phyloP scores from a whole-genome alignment of 192 early-diverging fungal genomes.

The Dispira simplex region DNA sequence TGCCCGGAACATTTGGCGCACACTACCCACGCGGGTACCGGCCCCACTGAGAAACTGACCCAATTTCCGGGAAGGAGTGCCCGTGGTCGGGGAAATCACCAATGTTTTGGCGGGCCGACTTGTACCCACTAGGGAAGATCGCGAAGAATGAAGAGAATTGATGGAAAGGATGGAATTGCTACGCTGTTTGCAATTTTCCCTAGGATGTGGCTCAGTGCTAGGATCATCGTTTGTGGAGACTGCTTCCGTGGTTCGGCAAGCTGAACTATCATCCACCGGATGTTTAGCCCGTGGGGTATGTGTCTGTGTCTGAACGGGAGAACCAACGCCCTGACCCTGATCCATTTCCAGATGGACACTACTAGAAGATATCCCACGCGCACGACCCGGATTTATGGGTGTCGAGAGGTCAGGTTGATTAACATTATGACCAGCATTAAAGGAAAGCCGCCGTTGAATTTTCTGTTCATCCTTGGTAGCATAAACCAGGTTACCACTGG shows the following conservation, averaged over 20 bases:
- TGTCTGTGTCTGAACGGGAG: background rate
- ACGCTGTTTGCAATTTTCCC: background rate
- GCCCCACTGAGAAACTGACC: background rate
- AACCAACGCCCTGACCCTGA: background rate
- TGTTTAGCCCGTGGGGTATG: background rate
- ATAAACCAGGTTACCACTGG: too few relatives aligned
- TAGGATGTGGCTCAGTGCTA: background rate
- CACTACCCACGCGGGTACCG: background rate
- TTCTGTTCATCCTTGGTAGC: too few relatives aligned
- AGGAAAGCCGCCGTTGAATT: too few relatives aligned
- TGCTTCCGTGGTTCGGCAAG: background rate
- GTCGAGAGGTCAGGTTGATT: too few relatives aligned
- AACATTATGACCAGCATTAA: too few relatives aligned
- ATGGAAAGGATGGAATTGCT: background rate
- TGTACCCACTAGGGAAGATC: background rate
- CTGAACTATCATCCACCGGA: background rate
- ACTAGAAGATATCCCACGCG: background rate
- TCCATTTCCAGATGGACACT: background rate
- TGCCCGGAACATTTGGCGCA: slow-evolving; percentile 1
- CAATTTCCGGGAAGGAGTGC: background rate
- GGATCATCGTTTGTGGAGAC: background rate
- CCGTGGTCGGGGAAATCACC: slow-evolving; percentile 6
- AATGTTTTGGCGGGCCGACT: background rate
- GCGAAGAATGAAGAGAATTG: background rate
- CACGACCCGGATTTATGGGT: too few relatives aligned